Conservation (phyloP, 2,329 filamentous ascomycete genomes). For the Coniosporium tulheliwenetii region DNA sequence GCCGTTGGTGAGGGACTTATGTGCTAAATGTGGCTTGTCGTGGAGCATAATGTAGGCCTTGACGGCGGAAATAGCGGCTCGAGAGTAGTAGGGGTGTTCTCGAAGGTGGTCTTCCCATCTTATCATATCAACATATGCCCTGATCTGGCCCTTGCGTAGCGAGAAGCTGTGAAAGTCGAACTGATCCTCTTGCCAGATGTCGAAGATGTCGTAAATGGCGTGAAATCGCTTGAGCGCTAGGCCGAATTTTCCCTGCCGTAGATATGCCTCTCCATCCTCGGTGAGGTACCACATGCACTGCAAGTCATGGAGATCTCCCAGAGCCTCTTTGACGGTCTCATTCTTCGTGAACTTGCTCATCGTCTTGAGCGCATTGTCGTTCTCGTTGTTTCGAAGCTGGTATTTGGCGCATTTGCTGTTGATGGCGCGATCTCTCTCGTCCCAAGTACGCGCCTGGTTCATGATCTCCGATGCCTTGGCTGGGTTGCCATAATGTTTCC, state of each 20-base stretch:
- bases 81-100: constrained; percentile 83
- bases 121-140: constrained; percentile 91
- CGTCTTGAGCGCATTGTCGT: constrained; percentile 69
- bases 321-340: constrained; percentile 71
- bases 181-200: constrained; percentile 95
- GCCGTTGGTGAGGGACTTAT: constrained; percentile 43
- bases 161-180: constrained; percentile 99
- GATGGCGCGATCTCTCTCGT: constrained; percentile 88
- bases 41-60: constrained; percentile 65
- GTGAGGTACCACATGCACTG: constrained; percentile 96
- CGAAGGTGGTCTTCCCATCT: constrained; percentile 86
- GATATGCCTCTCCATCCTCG: constrained; percentile 83
- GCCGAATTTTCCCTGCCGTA: constrained; percentile 65
- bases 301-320: constrained; percentile 92
- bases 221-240: constrained; percentile 88
- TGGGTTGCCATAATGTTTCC: constrained; percentile 74
- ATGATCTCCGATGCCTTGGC: constrained; percentile 72
- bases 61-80: constrained; percentile 68
- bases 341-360: constrained; percentile 91
- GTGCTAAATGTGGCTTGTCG: constrained; percentile 54
- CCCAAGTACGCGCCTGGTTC: constrained; percentile 72
- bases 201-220: constrained; percentile 79
- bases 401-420: constrained; percentile 98
- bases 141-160: constrained; percentile 86
- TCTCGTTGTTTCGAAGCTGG: constrained; percentile 82